Evolutionary conservation across 305 asterid genomes (phyloP), one percentile per base, ranked within the genome.

Genomic region (Fraxinus xanthoxyloides): DNA sequence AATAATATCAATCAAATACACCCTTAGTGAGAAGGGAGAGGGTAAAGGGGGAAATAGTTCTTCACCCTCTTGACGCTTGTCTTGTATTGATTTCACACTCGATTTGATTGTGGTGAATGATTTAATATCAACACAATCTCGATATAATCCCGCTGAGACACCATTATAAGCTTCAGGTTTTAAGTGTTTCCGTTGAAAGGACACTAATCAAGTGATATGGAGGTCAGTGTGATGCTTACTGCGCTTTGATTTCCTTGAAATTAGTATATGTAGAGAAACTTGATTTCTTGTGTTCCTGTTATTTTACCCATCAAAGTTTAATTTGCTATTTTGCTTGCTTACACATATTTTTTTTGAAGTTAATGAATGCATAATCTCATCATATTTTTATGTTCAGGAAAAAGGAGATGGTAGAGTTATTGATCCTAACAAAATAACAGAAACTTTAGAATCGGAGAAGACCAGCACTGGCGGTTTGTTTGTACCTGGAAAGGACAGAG

Each of bases 371-470:
- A 21, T 30, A 26, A 36, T 24, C 56, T 48, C 67, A 23, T 84
- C 73, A 38, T 3, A 28, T 54, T 82, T 38, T 75, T 48, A 65
- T 80, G 7, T 83, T 79, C 79, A 86, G 91, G 84, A 79, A 74
- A 85, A 26, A 76, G 86, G 89, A 72, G 81, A 77, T 32, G 74
- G 38, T 79, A 87, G 79, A 38, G 84, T 56, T 43, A 81, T 89
- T 82, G 92, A 92, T 83, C 67, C 89, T 35, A 87, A 95, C 78
- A 90, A 79, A 86, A 80, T 82, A 2, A 92, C 87, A 0, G 89
- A 81, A 30, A 92, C 91, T 6, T 85, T 95, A 75, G 94, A 87
- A 56, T 95, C 98, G 3, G 99, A 93, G 72, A 85, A 87, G 73
- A 76, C 90, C 7, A 76, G 82, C 38, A 59, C 69, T 48, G 98